Base-by-base conservation (phyloP, 331 rosid species). In the Erythrophleum ivorense region DNA sequence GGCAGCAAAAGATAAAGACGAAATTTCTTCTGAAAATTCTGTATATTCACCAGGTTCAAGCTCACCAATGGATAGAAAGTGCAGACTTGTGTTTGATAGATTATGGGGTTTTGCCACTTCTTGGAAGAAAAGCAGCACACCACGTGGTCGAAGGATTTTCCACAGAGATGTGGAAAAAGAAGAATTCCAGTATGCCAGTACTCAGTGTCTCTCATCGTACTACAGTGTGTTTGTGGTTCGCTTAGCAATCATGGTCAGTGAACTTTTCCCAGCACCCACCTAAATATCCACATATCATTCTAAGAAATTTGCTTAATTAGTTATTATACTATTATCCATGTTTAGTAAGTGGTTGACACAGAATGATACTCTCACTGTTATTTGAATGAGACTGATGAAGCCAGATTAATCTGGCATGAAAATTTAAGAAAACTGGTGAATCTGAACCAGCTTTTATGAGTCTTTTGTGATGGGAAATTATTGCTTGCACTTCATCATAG, bases 141-240 rank as follows among this genome's bases (percentile, higher is more conserved):
- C 90, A 54, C 86, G 29, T 52, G 84, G 91, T 11, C 31, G 92
- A 84, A 85, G 97, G 85, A 76, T 92, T 43, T 96, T 88, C 79
- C 95, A 88, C 18, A 91, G 93, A 66, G 99, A 96, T 79, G 98
- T 96, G 18, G 99, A 96, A 62, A 88, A 91, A 74, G 97, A 96
- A 83, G 97, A 92, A 75, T 91, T 96, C 45, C 98, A 87, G 75
- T 88, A 91, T 86, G 89, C 89, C 3, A 88, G 69, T 79, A 80
- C 89, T 71, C 89, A 86, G 14, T 96, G 99, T 36, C 95, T 96
- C 72, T 91, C 99, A 8, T 96, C 99, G 2, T 96, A 94, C 79
- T 96, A 96, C 85, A 96, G 99, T 65, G 99, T 96, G 73, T 96
- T 96, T 78, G 97, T 94, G 12, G 99, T 92, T 84, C 92, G 99